Percentiles rank a stretch among this genome's conserved stretches.
Conservation (phyloP, 1,284 basidiomycete genomes). For the Cystobasidium slooffiae region DNA sequence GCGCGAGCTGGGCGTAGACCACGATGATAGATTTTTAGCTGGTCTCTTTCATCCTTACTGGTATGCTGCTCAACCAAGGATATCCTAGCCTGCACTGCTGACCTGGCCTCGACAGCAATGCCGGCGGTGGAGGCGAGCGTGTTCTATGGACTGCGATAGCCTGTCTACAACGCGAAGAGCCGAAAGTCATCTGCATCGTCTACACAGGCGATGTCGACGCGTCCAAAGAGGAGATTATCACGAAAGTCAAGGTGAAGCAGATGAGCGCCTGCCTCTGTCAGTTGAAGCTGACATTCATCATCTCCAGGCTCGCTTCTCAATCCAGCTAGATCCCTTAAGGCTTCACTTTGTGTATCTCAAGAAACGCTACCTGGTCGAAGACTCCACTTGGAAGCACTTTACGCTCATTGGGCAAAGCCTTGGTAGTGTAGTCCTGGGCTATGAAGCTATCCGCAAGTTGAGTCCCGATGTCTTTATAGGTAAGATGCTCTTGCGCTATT, state of each 20-base stretch:
- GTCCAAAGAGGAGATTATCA: constrained; percentile 79
- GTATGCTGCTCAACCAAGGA: constrained; percentile 60
- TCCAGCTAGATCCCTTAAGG: constrained; percentile 67
- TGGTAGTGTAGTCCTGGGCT: constrained; percentile 80
- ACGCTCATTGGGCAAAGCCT: constrained; percentile 90
- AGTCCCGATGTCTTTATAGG: constrained; percentile 91
- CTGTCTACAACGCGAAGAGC: constrained; percentile 73
- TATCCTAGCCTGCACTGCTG: constrained; percentile 2
- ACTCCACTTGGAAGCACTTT: constrained; percentile 80
- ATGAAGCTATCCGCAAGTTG: constrained; percentile 71
- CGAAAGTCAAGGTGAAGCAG: constrained; percentile 73
- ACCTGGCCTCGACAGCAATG: constrained; percentile 70
- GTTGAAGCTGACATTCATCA: not conserved
- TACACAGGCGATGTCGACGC: constrained; percentile 86
- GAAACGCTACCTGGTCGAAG: constrained; percentile 75
- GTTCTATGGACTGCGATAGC: constrained; percentile 92
- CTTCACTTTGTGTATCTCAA: constrained; percentile 79
- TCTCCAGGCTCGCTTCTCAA: constrained; percentile 77
- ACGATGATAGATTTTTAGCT: constrained; percentile 59
- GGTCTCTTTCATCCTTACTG: constrained; percentile 97
- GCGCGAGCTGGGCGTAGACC: constrained; percentile 8
- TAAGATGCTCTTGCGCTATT: constrained; percentile 56
- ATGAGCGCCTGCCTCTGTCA: constrained; percentile 4
- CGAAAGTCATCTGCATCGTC: constrained; percentile 74
- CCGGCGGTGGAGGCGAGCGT: constrained; percentile 94